These are phyloP conservation scores for Thalassiosira hispida DNA, from an alignment of 352 stramenopile genomes.

Conservation along the genomic window DNA sequence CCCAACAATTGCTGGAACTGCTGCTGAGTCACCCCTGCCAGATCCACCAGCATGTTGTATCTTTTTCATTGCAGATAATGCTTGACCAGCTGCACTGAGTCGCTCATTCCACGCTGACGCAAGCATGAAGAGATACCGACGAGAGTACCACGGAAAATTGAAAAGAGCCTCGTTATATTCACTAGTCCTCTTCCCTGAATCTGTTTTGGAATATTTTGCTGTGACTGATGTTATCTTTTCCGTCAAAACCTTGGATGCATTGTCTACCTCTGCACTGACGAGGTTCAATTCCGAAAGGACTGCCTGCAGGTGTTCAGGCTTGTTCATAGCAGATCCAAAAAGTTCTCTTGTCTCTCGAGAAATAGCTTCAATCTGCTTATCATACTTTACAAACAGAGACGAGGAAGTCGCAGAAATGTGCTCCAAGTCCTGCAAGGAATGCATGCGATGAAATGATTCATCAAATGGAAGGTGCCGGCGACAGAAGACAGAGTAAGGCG, in stretches of 20 bases:
- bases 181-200: slow-evolving; percentile 30
- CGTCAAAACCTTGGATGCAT: slow-evolving; percentile 78
- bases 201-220: slow-evolving; percentile 55
- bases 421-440: slow-evolving; percentile 73
- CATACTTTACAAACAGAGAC: slow-evolving; percentile 82
- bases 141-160: slow-evolving; percentile 81
- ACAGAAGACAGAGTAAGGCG: slow-evolving; percentile 85
- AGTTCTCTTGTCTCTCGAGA: slow-evolving; percentile 79
- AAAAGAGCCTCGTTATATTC: slow-evolving; percentile 70
- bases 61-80: slow-evolving; percentile 85
- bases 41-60: slow-evolving; percentile 59
- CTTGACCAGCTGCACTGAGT: slow-evolving; percentile 76
- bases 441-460: slow-evolving; percentile 71
- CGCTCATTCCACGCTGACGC: slow-evolving; percentile 85
- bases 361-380: slow-evolving; percentile 84
- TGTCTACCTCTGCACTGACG: slow-evolving; percentile 81
- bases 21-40: slow-evolving; percentile 42
- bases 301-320: slow-evolving; percentile 82
- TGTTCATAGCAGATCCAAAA: slow-evolving; percentile 71
- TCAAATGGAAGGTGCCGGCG: slow-evolving; percentile 80
- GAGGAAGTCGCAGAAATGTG: slow-evolving; percentile 76
- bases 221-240: slow-evolving; percentile 84
- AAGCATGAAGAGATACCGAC: slow-evolving; percentile 83
- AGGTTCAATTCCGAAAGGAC: slow-evolving; percentile 82
- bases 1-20: slow-evolving; percentile 56